Conservation (phyloP, 495 filamentous ascomycete species). For the Penicillium cataractarum region DNA sequence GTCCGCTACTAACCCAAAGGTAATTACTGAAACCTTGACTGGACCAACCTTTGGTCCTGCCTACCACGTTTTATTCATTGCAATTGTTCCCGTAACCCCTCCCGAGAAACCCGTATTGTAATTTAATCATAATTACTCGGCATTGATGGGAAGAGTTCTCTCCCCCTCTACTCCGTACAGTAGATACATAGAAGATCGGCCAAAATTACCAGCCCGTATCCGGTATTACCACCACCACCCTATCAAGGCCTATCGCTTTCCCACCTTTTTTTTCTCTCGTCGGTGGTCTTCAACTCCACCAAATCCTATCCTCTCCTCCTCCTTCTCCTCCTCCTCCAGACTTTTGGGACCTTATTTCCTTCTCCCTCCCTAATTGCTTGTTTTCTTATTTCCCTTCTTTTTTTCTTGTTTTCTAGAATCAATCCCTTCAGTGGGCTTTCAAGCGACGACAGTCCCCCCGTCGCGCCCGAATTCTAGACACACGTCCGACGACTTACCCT, state of each 20-base stretch:
- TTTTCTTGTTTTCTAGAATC: conserved; percentile 10
- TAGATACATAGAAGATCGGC: neutral
- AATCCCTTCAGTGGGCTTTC: conserved; percentile 15
- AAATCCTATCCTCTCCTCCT: conserved; percentile 10
- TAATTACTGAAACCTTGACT: no score
- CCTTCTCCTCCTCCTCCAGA: conserved; percentile 7
- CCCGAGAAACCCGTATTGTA: neutral
- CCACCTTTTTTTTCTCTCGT: conserved; percentile 40
- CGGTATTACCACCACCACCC: conserved; percentile 22
- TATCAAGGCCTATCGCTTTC: conserved; percentile 30
- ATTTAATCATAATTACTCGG: neutral
- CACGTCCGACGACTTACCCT: conserved; percentile 20
- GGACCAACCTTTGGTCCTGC: neutral
- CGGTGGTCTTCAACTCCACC: conserved; percentile 11
- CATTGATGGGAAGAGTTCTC: neutral
- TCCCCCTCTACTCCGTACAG: neutral
- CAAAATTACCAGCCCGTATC: conserved; percentile 30
- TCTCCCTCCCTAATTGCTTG: conserved; percentile 18
- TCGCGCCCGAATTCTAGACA: conserved; percentile 20
- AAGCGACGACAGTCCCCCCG: conserved; percentile 16
- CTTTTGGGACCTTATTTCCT: conserved; percentile 6
- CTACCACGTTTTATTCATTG: neutral
- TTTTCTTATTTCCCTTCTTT: conserved; percentile 10
- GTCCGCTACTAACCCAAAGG: no score
- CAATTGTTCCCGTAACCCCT: neutral